A percentile compares a stretch with the other conserved stretches of the same genome.
Evolutionary conservation across 257 asterid species (phyloP).

Genomic region (Solanum pennellii): DNA sequence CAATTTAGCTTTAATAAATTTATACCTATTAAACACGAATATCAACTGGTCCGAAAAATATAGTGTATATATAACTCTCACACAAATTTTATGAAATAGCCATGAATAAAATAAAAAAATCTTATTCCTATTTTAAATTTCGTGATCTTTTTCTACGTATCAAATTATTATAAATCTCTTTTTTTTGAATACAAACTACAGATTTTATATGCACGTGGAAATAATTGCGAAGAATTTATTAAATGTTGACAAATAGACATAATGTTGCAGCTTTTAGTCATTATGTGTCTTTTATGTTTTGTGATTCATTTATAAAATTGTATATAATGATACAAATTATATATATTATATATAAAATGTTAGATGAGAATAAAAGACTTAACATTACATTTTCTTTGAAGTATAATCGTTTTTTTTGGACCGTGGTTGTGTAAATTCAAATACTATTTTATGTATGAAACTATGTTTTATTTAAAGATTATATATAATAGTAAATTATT

Average conservation of each 20-base stretch:
- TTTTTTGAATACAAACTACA: too few species aligned
- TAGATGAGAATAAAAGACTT: too few species aligned
- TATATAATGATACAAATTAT: not conserved
- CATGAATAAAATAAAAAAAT: not conserved
- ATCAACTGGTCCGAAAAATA: not conserved
- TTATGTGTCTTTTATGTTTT: not conserved
- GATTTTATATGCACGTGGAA: not conserved
- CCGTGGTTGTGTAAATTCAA: too few species aligned
- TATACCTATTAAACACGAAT: not conserved
- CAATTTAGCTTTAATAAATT: too few species aligned
- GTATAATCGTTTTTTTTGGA: too few species aligned
- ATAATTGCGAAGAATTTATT: not conserved
- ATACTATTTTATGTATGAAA: too few species aligned
- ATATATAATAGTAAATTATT: too few species aligned
- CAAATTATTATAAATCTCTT: not conserved
- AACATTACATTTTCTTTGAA: too few species aligned
- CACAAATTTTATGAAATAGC: not conserved
- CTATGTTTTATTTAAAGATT: too few species aligned
- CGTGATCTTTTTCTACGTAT: not conserved
- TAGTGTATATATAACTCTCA: not conserved
- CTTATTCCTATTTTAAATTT: not conserved
- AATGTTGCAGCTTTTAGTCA: not conserved
- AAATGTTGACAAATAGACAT: not conserved
- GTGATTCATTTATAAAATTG: not conserved
- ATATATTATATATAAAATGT: too few species aligned